Conservation (phyloP, 2,329 filamentous ascomycete species). For the Fulvia fulva region DNA sequence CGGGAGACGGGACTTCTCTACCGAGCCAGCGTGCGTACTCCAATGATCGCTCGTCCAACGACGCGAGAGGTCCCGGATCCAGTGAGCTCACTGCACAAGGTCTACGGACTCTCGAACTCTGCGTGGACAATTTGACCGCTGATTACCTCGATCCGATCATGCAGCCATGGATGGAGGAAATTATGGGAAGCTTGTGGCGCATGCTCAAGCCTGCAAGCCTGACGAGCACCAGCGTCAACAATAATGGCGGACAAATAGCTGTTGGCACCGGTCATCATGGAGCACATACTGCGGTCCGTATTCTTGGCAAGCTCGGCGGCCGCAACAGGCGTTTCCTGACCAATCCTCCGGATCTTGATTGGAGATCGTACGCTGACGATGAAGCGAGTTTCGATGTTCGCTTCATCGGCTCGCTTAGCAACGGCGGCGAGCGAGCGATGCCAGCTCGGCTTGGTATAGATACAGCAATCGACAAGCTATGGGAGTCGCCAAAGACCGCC, state of each 20-base stretch:
- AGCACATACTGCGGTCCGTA: conserved; percentile 94
- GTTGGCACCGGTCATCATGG: conserved; percentile 66
- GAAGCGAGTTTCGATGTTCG: conserved; percentile 81
- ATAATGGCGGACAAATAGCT: conserved; percentile 14
- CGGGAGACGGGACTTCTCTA: conserved; percentile 56
- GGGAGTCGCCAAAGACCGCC: conserved; percentile 66
- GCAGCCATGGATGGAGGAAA: conserved; percentile 96
- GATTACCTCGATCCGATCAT: conserved; percentile 98
- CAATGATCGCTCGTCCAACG: conserved; percentile 21
- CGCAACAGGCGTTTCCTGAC: conserved; percentile 95
- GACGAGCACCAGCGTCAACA: conserved; percentile 44
- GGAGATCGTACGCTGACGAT: conserved; percentile 83
- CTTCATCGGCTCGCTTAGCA: conserved; percentile 78
- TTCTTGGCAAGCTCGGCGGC: conserved; percentile 91
- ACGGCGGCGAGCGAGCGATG: conserved; percentile 69
- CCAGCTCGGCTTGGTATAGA: conserved; percentile 83
- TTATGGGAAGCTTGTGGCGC: conserved; percentile 97
- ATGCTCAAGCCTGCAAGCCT: conserved; percentile 92
- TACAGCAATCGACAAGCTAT: conserved; percentile 79
- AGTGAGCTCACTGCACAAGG: conserved; percentile 88
- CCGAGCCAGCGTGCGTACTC: conserved; percentile 16
- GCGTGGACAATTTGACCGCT: conserved; percentile 95
- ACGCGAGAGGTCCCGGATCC: conserved; percentile 21
- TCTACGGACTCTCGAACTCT: conserved; percentile 86
- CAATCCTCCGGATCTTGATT: conserved; percentile 77